Base-by-base conservation (phyloP, 106 monocot genomes). In the Hemerocallis citrina region DNA sequence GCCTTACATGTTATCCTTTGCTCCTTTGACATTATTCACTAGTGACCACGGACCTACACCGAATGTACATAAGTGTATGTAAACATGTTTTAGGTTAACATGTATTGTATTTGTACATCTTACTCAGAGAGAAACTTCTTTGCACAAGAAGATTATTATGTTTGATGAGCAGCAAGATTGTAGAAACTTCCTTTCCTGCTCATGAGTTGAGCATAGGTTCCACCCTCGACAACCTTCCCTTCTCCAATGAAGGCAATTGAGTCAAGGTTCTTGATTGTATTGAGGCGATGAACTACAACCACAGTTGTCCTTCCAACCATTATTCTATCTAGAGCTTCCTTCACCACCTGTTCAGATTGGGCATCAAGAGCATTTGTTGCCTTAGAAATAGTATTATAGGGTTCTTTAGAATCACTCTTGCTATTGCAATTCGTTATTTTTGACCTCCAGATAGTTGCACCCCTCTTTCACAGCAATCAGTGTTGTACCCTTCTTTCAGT, bases 371-470 rank as follows among this genome's bases (percentile, higher is more conserved):
- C 85, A 32, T 89, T 89, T 2, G 88, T 93, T 21, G 93, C 93
- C 74, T 93, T 85, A 93, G 77, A 62, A 93, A 65, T 27, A 93
- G 63, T 42, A 89, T 75, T 3, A 63, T 61, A 0, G 89, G 89
- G 16, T 79, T 75, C 56, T 82, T 68, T 6, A 89, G 21, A 27
- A 93, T 77, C 0, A 82, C 89, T 62, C 93, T 76, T 17, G 93
- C 93, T 46, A 93, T 89, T 12, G 89, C 89, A 13, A 93, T 85
- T 59, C 89, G 56, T 41, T 93, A 89, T 61, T 89, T 93, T 29
- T 89, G 93, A 19, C 85, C 89, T 38, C 89, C 93, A 34, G 93
- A 93, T 43, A 93, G 30, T 44, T 93, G 85, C 13, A 73, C 32
- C 9, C 88, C 92, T 50, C 79, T 49, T 43, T 82, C 93, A 2